Conservation (phyloP, 208 protist species). For the Wallacemonas collosoma region DNA sequence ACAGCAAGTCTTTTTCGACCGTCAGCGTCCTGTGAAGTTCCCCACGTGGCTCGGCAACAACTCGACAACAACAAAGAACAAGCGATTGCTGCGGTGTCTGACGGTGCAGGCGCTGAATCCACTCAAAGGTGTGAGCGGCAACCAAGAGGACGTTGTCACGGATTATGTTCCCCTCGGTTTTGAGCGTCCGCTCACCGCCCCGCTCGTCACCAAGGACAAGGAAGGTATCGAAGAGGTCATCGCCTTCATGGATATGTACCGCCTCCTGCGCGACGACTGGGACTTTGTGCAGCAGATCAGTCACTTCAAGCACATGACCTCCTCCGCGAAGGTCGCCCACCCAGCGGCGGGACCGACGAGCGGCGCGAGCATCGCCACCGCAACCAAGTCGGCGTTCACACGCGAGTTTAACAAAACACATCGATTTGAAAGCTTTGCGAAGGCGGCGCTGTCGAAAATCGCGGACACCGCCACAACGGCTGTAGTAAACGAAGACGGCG, state of each 20-base stretch:
- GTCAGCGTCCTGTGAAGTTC: conserved; percentile 88
- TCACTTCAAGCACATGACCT: conserved; percentile 77
- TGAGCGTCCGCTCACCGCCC: conserved; percentile 56
- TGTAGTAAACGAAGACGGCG: conserved; percentile 23
- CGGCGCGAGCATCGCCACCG: conserved; percentile 49
- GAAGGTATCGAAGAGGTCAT: conserved; percentile 78
- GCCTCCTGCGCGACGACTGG: conserved; percentile 89
- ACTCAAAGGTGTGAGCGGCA: conserved; percentile 56
- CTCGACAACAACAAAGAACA: conserved; percentile 89
- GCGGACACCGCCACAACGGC: conserved; percentile 17
- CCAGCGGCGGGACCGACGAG: conserved; percentile 10
- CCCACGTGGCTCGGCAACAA: conserved; percentile 88
- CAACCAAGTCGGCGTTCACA: conserved; percentile 89
- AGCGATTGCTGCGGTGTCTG: conserved; percentile 65
- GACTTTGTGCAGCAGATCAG: conserved; percentile 79
- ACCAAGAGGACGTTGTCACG: conserved; percentile 71
- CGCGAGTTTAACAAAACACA: conserved; percentile 90
- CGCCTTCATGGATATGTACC: conserved; percentile 85
- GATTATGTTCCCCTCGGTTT: conserved; percentile 89
- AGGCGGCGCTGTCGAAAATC: conserved; percentile 46
- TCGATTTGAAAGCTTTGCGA: conserved; percentile 67
- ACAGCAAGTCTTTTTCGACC: conserved; percentile 79
- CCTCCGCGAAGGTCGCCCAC: conserved; percentile 15
- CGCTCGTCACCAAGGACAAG: conserved; percentile 60
- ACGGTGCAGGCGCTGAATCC: conserved; percentile 68